phyloP scores from a whole-genome alignment of 805 yeast genomes.

The Saturnispora halmiae region DNA sequence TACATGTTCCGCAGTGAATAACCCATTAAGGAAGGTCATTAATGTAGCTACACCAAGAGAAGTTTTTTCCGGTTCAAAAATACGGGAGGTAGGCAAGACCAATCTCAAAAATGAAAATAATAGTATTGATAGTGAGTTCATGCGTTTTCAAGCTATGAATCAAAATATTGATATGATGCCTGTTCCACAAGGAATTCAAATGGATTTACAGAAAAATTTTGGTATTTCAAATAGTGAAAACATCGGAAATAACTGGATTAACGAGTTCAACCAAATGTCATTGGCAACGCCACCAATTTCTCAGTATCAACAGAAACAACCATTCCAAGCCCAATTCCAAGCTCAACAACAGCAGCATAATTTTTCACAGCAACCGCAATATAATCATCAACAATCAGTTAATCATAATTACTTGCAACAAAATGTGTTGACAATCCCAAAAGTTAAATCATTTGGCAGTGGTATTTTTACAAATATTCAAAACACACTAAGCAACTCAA shows the following conservation, averaged over 20 bases:
- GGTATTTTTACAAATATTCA: not conserved
- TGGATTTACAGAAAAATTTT: not conserved
- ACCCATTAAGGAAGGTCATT: not conserved
- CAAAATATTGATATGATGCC: not conserved
- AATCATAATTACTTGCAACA: conserved; percentile 1
- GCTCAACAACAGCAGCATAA: not conserved
- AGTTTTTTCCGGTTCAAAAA: not conserved
- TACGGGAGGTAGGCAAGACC: too few species aligned
- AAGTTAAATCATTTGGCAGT: not conserved
- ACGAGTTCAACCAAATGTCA: conserved; percentile 6
- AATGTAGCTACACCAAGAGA: not conserved
- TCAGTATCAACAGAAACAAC: not conserved
- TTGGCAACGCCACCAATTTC: not conserved
- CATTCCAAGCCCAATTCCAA: not conserved
- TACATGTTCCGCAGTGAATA: not conserved
- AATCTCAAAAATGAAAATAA: not conserved
- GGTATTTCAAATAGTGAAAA: too few species aligned
- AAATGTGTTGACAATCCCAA: not conserved
- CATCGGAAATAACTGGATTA: conserved; percentile 1
- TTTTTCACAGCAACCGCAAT: not conserved
- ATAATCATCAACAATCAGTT: not conserved
- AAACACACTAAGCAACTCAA: not conserved
- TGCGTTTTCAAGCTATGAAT: not conserved
- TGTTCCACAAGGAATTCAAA: not conserved
- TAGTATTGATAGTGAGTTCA: not conserved